A percentile compares a stretch with the other conserved stretches of the same genome.
phyloP scores from a whole-genome alignment of 495 filamentous ascomycete genomes.

The Penicillium egyptiacum region DNA sequence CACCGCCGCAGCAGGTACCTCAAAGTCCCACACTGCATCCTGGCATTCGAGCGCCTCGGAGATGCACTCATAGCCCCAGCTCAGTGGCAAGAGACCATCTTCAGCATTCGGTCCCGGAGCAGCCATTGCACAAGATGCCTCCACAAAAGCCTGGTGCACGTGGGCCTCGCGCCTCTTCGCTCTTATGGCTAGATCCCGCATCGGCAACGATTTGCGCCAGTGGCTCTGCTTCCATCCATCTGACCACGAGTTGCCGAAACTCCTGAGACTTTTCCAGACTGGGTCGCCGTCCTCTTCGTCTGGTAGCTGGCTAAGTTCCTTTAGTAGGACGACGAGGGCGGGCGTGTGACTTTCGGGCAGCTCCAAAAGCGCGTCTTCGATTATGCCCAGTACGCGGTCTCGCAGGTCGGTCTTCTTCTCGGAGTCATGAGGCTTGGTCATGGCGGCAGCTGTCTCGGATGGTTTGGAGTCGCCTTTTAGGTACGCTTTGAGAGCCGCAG shows the following conservation, averaged over 20 bases:
- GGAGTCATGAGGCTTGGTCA: slow-evolving; percentile 6
- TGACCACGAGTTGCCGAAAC: slow-evolving; percentile 10
- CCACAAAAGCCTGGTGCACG: slow-evolving; percentile 11
- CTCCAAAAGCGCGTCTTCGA: slow-evolving; percentile 13
- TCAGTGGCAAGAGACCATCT: slow-evolving; percentile 13
- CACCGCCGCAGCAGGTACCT: slow-evolving; percentile 12
- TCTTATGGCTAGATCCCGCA: slow-evolving; percentile 12
- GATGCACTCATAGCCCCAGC: slow-evolving; percentile 14
- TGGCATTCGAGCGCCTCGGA: slow-evolving; percentile 12
- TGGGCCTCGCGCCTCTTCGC: slow-evolving; percentile 7
- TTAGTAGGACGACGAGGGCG: slow-evolving; percentile 8
- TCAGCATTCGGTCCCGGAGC: slow-evolving; percentile 9
- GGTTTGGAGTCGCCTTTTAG: slow-evolving; percentile 10
- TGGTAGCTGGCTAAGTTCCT: slow-evolving; percentile 4
- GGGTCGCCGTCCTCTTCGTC: slow-evolving; percentile 8
- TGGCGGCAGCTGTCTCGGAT: slow-evolving; percentile 9
- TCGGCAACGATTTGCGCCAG: slow-evolving; percentile 10
- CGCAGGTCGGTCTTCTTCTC: slow-evolving; percentile 11
- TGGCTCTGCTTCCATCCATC: slow-evolving; percentile 13
- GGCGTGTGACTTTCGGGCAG: slow-evolving; percentile 7
- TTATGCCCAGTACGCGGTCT: slow-evolving; percentile 6
- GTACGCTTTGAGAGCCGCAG: slow-evolving; percentile 14
- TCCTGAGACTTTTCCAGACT: slow-evolving; percentile 7
- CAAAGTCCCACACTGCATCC: slow-evolving; percentile 13
- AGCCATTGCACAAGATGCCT: slow-evolving; percentile 13